Base-by-base conservation (phyloP, 495 filamentous ascomycete genomes). In the Annulohypoxylon moriforme region DNA sequence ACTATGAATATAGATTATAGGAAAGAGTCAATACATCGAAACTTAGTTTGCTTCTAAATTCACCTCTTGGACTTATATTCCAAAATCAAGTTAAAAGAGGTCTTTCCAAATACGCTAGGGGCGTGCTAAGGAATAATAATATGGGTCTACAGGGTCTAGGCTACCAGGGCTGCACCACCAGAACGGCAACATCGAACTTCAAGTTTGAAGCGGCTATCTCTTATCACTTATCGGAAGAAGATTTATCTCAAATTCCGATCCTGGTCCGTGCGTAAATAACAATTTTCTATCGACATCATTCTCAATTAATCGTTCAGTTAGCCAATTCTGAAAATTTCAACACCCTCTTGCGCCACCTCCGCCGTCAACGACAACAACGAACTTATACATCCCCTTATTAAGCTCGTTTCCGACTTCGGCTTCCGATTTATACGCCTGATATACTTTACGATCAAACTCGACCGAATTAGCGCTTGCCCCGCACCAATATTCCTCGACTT, bases 251-350 rank as follows among this genome's bases (percentile, higher is more conserved):
- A 9, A 7, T 18, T 69, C 42, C 24, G 34, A 27, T n/a, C 0
- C 3, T 70, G 68, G 68, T 33, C 68, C 16, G 68, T 70, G 68
- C 68, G 31, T 11, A 25, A 53, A n/a, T 8, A 13, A 65, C 22
- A 64, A 70, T 61, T 70, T 70, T 70, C 33, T 65, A 44, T 50
- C 29, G 60, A 69, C 16, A 59, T 64, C 67, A 64, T 71, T 66
- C 60, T 59, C 44, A 47, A 47, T 47, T 25, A 38, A 13, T 13
- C 34, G 9, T 42, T 40, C 16, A 27, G 34, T 11, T 13, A 9
- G 13, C 3, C 9, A 10, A 38, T 22, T 16, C 9, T 46, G 11
- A 16, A 14, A 42, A 53, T 25, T 14, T 20, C 20, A 25, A 25
- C 22, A n/a, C 14, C 44, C 36, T 44, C 36, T n/a, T 47, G 24